A percentile compares a stretch with the other conserved stretches of the same genome.
Evolutionary conservation across 495 filamentous ascomycete species (phyloP).

Genomic region (Darksidea phi): DNA sequence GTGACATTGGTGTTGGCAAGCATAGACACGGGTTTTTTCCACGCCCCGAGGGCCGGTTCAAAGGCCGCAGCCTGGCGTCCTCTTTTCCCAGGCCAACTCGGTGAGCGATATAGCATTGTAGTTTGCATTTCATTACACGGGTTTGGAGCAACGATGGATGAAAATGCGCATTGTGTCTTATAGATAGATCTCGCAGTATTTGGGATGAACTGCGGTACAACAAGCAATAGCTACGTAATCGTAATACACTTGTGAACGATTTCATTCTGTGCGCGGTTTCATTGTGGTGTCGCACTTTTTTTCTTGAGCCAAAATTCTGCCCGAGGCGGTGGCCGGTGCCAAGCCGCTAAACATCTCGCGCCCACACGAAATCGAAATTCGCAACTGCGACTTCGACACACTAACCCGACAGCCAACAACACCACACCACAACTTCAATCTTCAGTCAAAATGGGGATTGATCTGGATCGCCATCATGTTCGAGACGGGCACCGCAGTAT

Average conservation of each 20-base stretch:
- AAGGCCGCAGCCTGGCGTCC: conserved; percentile 6
- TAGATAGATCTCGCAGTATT: conserved; percentile 17
- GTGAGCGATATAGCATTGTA: conserved; percentile 25
- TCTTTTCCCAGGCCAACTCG: conserved; percentile 5
- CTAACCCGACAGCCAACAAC: conserved; percentile 19
- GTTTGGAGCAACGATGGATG: conserved; percentile 8
- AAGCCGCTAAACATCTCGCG: conserved; percentile 20
- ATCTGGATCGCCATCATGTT: conserved; percentile 78
- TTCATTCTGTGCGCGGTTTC: neutral
- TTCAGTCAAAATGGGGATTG: conserved; percentile 55
- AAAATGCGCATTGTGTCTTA: conserved; percentile 25
- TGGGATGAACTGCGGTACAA: conserved; percentile 18
- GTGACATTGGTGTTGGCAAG: conserved; percentile 18
- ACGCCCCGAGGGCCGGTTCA: neutral
- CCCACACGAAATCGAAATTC: conserved; percentile 21
- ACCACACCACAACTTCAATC: conserved; percentile 41
- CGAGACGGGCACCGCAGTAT: conserved; percentile 74
- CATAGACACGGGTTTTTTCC: conserved; percentile 25
- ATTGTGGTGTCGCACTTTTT: too few species aligned
- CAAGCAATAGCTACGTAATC: conserved; percentile 26
- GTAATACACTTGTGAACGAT: conserved; percentile 19
- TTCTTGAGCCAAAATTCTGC: neutral
- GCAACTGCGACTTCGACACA: conserved; percentile 7
- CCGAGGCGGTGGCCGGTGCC: neutral
- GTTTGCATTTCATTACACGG: conserved; percentile 1